These are phyloP conservation scores for Lactarius akahatsu DNA, from an alignment of 768 basidiomycete genomes.

Conservation along the genomic window DNA sequence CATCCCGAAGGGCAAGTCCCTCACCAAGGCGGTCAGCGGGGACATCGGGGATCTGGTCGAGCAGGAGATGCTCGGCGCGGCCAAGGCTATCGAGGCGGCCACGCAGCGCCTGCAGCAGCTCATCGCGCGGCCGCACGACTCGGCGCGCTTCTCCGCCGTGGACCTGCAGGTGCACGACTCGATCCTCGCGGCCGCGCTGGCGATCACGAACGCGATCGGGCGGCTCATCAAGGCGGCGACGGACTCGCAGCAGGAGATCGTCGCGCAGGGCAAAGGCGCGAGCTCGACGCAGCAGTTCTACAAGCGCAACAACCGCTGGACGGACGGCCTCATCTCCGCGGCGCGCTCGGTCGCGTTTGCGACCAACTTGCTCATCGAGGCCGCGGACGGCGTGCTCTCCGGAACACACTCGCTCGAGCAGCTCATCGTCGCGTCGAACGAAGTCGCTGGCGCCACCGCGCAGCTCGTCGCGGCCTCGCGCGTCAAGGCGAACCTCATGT, in stretches of 20 bases:
- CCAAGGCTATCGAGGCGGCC: slow-evolving; percentile 89
- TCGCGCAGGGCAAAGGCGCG: slow-evolving; percentile 90
- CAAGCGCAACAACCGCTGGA: slow-evolving; percentile 99
- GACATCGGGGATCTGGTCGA: slow-evolving; percentile 96
- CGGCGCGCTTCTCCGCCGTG: slow-evolving; percentile 81
- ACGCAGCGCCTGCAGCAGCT: slow-evolving; percentile 88
- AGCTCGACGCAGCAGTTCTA: slow-evolving; percentile 95
- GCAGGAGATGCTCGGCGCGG: slow-evolving; percentile 92
- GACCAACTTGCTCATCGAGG: slow-evolving; percentile 92
- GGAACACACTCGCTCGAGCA: slow-evolving; percentile 98
- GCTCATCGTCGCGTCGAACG: slow-evolving; percentile 99
- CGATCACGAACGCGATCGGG: slow-evolving; percentile 93
- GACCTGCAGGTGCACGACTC: slow-evolving; percentile 98
- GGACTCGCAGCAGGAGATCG: slow-evolving; percentile 97
- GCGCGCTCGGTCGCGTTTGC: slow-evolving; percentile 98
- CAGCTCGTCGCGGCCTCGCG: slow-evolving; percentile 98
- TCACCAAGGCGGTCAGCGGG: slow-evolving; percentile 75
- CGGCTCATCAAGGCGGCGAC: slow-evolving; percentile 95
- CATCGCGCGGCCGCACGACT: slow-evolving; percentile 87
- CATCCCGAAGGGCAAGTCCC: slow-evolving; percentile 77
- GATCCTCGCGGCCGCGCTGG: slow-evolving; percentile 89
- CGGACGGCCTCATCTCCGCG: slow-evolving; percentile 96
- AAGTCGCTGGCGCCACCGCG: slow-evolving; percentile 94
- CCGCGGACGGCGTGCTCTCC: slow-evolving; percentile 94
- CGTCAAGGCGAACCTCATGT: slow-evolving; percentile 98